Evolutionary conservation across 495 filamentous ascomycete species (phyloP).

Genomic region (Aspergillus taichungensis): DNA sequence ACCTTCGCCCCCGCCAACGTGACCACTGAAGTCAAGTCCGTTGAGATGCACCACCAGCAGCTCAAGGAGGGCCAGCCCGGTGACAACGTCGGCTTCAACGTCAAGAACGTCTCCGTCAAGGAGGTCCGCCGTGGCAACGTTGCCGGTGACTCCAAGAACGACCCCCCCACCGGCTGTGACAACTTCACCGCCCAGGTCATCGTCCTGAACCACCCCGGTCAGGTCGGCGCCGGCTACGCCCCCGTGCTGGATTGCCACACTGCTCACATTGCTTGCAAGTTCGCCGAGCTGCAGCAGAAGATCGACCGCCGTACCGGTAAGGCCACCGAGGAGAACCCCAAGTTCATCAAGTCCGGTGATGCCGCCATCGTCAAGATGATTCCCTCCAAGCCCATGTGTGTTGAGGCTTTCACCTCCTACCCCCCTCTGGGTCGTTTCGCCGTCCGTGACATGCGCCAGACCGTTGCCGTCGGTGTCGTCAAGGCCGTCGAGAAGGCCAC

Average conservation of each 20-base stretch:
- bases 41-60: constrained; percentile 99
- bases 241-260: constrained; percentile 99
- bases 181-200: constrained; percentile 99
- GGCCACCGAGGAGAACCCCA: constrained; percentile 79
- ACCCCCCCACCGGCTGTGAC: constrained; percentile 79
- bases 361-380: constrained; percentile 99
- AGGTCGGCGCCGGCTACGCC: constrained; percentile 97
- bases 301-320: constrained; percentile 99
- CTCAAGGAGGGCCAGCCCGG: constrained; percentile 90
- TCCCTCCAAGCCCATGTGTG: constrained; percentile 99
- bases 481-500: constrained; percentile 75
- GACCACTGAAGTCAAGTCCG: constrained; percentile 99
- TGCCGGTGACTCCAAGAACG: constrained; percentile 99
- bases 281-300: constrained; percentile 97
- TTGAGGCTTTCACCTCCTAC: constrained; percentile 99
- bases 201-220: constrained; percentile 99
- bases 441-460: constrained; percentile 85
- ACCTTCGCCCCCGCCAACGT: constrained; percentile 84
- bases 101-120: constrained; percentile 99
- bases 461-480: constrained; percentile 96
- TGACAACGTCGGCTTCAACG: constrained; percentile 99
- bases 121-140: constrained; percentile 99
- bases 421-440: constrained; percentile 98
- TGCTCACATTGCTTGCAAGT: constrained; percentile 99
- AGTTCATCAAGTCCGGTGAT: constrained; percentile 99